These are phyloP conservation scores for Omphalotus olearius DNA, from an alignment of 1,284 basidiomycete species.

Conservation along the genomic window DNA sequence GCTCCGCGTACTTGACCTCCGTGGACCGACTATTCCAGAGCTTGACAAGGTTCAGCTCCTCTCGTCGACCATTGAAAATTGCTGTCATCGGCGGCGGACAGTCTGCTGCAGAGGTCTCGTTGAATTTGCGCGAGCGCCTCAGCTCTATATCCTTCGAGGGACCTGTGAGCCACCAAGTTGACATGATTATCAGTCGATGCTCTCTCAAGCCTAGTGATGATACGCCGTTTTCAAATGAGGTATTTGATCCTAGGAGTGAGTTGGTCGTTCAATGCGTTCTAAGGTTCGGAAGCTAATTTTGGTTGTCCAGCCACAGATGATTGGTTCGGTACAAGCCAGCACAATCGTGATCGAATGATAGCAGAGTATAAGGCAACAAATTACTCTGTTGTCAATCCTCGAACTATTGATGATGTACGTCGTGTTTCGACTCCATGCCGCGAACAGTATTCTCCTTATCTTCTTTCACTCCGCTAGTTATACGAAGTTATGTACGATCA, in stretches of 20 bases:
- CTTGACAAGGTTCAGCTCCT: slow-evolving; percentile 15
- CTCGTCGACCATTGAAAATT: slow-evolving; percentile 34
- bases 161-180: slow-evolving; percentile 34
- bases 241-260: slow-evolving; percentile 51
- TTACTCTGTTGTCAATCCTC: slow-evolving; percentile 53
- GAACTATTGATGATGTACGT: slow-evolving; percentile 38
- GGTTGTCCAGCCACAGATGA: slow-evolving; percentile 32
- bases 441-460: background rate
- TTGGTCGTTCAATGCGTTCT: slow-evolving; percentile 13
- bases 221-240: slow-evolving; percentile 55
- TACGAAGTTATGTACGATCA: slow-evolving; percentile 56
- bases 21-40: slow-evolving; percentile 33
- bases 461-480: slow-evolving; percentile 26
- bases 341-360: background rate
- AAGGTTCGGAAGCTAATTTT: slow-evolving; percentile 5
- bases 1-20: slow-evolving; percentile 39
- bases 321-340: slow-evolving; percentile 25
- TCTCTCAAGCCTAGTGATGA: slow-evolving; percentile 54
- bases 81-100: slow-evolving; percentile 56
- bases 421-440: background rate
- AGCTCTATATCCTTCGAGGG: slow-evolving; percentile 22
- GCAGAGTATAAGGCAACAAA: slow-evolving; percentile 50
- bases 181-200: slow-evolving; percentile 53
- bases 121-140: slow-evolving; percentile 44
- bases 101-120: slow-evolving; percentile 50